These are phyloP conservation scores for Phlebiopsis flavidoalba DNA, from an alignment of 768 basidiomycete genomes.

Conservation along the genomic window DNA sequence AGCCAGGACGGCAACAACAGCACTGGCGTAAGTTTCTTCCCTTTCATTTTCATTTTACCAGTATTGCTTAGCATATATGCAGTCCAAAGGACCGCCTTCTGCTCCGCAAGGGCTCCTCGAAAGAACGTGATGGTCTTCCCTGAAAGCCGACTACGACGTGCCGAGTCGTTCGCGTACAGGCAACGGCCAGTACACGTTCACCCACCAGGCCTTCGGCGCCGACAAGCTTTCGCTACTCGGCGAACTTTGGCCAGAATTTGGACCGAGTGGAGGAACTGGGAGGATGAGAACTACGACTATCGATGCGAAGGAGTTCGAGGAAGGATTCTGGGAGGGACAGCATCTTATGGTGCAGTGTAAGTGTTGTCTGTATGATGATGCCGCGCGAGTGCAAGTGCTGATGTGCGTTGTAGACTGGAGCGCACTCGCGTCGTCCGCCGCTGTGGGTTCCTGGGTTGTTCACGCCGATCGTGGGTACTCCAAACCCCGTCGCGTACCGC, in stretches of 20 bases:
- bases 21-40: slow-evolving; percentile 48
- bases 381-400: not conserved
- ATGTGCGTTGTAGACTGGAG: slow-evolving; percentile 64
- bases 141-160: slow-evolving; percentile 72
- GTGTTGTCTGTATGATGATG: slow-evolving; percentile 26
- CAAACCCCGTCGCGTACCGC: slow-evolving; percentile 73
- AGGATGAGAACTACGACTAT: slow-evolving; percentile 65
- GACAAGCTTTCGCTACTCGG: slow-evolving; percentile 87
- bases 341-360: slow-evolving; percentile 89
- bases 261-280: too few species aligned
- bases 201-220: slow-evolving; percentile 81
- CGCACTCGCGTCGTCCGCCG: slow-evolving; percentile 51
- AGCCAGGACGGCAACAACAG: slow-evolving; percentile 28
- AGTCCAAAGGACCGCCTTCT: slow-evolving; percentile 75
- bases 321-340: slow-evolving; percentile 71
- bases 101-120: slow-evolving; percentile 67
- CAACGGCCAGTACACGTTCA: slow-evolving; percentile 66
- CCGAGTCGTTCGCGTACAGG: slow-evolving; percentile 49
- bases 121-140: slow-evolving; percentile 90
- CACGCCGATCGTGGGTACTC: slow-evolving; percentile 71
- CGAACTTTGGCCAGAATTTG: slow-evolving; percentile 62
- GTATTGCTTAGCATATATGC: slow-evolving; percentile 9
- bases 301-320: slow-evolving; percentile 47
- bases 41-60: not conserved
- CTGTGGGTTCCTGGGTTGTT: slow-evolving; percentile 60